Evolutionary conservation across 768 basidiomycete genomes (phyloP).

Genomic region (Rhizopogon sp.): DNA sequence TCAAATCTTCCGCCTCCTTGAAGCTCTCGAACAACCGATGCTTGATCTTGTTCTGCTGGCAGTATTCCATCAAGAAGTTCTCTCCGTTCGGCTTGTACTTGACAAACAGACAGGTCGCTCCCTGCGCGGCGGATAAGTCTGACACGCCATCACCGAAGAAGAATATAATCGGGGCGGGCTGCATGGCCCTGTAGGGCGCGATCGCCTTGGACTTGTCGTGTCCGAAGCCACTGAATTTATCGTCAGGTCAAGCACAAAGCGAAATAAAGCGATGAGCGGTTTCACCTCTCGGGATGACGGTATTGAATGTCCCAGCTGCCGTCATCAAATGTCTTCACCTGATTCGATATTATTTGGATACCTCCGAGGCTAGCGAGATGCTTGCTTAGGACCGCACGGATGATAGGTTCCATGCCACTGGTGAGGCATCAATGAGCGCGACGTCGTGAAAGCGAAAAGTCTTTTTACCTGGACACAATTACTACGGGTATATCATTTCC

Average conservation of each 20-base stretch:
- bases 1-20: constrained; percentile 49
- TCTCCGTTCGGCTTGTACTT: constrained; percentile 74
- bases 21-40: constrained; percentile 80
- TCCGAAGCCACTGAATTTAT: constrained; percentile 62
- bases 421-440: neutral
- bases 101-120: constrained; percentile 94
- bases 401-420: constrained; percentile 92
- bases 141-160: constrained; percentile 99
- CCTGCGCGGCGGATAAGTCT: constrained; percentile 87
- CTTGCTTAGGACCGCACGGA: constrained; percentile 79
- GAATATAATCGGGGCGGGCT: constrained; percentile 74
- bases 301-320: constrained; percentile 81
- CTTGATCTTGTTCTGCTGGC: constrained; percentile 69
- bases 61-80: constrained; percentile 85
- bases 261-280: neutral
- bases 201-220: constrained; percentile 98
- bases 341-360: constrained; percentile 94
- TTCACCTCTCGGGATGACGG: constrained; percentile 82
- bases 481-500: constrained; percentile 78
- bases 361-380: constrained; percentile 72
- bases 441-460: neutral
- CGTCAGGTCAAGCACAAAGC: neutral
- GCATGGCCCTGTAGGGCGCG: constrained; percentile 75
- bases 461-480: constrained; percentile 80
- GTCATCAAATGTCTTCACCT: constrained; percentile 59